phyloP scores from a whole-genome alignment of 1,139 yeast species.

The Geotrichum australiense region DNA sequence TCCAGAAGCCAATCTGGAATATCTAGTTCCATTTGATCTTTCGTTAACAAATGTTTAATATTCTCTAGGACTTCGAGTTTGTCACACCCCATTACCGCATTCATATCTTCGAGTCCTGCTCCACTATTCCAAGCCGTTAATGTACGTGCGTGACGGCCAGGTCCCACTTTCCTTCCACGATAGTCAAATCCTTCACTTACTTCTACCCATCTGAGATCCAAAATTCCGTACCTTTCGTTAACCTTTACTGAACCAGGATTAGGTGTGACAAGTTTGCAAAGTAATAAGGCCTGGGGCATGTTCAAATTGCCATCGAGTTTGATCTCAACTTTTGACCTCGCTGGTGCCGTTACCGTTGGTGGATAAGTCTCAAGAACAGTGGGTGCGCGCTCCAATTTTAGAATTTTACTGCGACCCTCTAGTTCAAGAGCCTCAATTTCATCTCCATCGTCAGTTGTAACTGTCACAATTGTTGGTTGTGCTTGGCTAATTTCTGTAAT shows the following conservation, averaged over 20 bases:
- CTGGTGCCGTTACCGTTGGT: constrained; percentile 19
- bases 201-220: constrained; percentile 25
- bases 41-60: too few species aligned
- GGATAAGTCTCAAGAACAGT: constrained; percentile 28
- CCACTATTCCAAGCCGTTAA: constrained; percentile 1
- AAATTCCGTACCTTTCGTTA: constrained; percentile 22
- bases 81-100: constrained; percentile 25
- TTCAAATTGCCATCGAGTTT: constrained; percentile 28
- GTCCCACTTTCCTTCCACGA: too few species aligned
- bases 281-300: too few species aligned
- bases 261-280: constrained; percentile 23
- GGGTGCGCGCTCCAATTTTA: constrained; percentile 21
- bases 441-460: constrained; percentile 15
- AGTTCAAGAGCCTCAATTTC: constrained; percentile 16
- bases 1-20: constrained; percentile 38
- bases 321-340: constrained; percentile 11
- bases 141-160: too few species aligned
- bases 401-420: constrained; percentile 32
- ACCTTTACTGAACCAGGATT: constrained; percentile 16
- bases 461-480: constrained; percentile 20
- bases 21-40: constrained; percentile 14
- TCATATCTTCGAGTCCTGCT: constrained; percentile 15
- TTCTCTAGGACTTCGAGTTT: too few species aligned
- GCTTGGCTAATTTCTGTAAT: constrained; percentile 25
- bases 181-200: constrained; percentile 24